Conservation (phyloP, 768 basidiomycete species). For the Leccinum fibrillosum region DNA sequence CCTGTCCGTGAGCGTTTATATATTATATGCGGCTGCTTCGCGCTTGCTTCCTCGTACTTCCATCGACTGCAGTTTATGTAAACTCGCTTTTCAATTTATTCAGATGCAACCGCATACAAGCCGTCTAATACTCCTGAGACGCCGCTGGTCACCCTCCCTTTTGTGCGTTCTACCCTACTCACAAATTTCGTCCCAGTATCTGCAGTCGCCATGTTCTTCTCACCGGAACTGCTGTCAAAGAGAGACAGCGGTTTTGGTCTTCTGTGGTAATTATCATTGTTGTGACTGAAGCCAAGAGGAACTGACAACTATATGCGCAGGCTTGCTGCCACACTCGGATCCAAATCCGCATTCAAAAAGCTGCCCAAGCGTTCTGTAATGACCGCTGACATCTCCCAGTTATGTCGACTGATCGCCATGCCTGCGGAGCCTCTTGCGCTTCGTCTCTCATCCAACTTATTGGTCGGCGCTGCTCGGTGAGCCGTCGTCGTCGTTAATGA, state of each 20-base stretch:
- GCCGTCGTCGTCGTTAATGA: constrained; percentile 13
- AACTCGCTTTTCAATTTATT: background rate
- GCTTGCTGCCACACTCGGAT: constrained; percentile 89
- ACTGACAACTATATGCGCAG: constrained; percentile 38
- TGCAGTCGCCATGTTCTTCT: constrained; percentile 70
- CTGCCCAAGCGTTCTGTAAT: constrained; percentile 81
- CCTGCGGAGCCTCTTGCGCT: constrained; percentile 87
- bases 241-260: constrained; percentile 88
- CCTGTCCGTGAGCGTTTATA: background rate
- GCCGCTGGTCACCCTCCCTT: background rate
- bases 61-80: background rate
- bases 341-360: constrained; percentile 82
- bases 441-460: constrained; percentile 81
- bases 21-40: constrained; percentile 15
- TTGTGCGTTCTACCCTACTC: constrained; percentile 1
- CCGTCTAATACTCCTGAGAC: background rate
- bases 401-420: constrained; percentile 77
- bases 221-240: constrained; percentile 72
- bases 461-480: constrained; percentile 88
- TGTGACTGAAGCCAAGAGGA: background rate
- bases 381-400: constrained; percentile 74
- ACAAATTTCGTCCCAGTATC: background rate
- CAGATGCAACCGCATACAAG: constrained; percentile 8
- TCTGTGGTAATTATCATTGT: constrained; percentile 56
- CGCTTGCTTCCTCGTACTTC: constrained; percentile 18